These are phyloP conservation scores for Dendrobium catenatum DNA, from an alignment of 106 monocot species.

Conservation along the genomic window DNA sequence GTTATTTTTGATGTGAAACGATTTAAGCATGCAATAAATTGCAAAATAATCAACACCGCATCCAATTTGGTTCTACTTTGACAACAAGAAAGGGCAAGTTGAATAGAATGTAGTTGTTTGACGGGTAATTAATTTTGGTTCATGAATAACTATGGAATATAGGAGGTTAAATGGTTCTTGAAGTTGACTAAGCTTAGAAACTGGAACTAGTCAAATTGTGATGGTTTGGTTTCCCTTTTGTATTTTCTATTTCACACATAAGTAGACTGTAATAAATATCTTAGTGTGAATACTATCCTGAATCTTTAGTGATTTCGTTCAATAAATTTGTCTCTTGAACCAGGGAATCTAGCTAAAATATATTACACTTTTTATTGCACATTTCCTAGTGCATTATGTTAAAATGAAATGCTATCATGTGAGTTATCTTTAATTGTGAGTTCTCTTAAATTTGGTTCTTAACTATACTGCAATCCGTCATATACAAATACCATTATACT, in stretches of 20 bases:
- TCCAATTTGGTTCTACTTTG: not conserved
- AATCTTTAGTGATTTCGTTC: not conserved
- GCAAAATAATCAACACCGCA: not conserved
- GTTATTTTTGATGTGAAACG: not conserved
- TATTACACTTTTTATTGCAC: not conserved
- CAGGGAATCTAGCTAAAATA: not conserved
- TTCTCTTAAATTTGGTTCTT: too few relatives aligned
- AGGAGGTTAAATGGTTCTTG: not conserved
- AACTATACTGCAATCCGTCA: too few relatives aligned
- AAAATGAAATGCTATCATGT: not conserved
- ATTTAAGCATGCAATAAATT: not conserved
- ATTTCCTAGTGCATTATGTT: not conserved
- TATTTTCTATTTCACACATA: not conserved
- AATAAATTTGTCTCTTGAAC: not conserved
- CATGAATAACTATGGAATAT: not conserved
- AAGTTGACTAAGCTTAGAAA: not conserved
- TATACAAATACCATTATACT: too few relatives aligned
- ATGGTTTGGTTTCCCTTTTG: not conserved
- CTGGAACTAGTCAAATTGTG: not conserved
- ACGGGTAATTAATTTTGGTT: not conserved
- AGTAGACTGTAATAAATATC: not conserved
- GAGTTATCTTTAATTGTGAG: not conserved
- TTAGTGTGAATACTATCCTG: not conserved
- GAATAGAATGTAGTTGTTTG: not conserved
- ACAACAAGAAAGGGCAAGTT: not conserved